These are phyloP conservation scores for Neurospora sp. DNA, from an alignment of 495 filamentous ascomycete species.

Conservation along the genomic window DNA sequence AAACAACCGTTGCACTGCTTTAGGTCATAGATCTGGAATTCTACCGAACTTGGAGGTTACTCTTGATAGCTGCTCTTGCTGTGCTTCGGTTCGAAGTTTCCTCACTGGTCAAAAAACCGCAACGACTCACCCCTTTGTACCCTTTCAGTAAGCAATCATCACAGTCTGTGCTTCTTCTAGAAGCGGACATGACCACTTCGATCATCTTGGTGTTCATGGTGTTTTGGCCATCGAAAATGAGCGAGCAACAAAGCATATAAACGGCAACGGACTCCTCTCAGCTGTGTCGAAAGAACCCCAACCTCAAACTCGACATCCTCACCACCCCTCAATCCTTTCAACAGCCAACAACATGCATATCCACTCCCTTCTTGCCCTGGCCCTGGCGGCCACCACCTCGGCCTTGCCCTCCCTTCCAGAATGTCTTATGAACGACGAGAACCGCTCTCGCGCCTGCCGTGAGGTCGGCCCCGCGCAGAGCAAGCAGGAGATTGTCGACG, in stretches of 20 bases:
- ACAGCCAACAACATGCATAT: constrained; percentile 13
- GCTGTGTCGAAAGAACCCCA: not conserved
- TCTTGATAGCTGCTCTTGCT: not conserved
- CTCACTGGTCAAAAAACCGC: not conserved
- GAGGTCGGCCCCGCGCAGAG: not conserved
- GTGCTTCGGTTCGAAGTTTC: not conserved
- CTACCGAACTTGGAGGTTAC: not conserved
- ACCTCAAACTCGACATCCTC: not conserved
- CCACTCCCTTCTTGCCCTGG: constrained; percentile 7
- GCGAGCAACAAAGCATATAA: not conserved
- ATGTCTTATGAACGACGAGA: not conserved
- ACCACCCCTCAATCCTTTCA: not conserved
- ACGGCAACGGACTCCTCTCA: not conserved
- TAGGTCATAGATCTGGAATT: not conserved
- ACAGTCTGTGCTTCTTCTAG: not conserved
- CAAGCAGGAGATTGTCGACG: not conserved
- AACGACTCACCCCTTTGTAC: not conserved
- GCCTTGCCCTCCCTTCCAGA: constrained; percentile 7
- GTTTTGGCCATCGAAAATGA: not conserved
- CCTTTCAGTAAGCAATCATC: not conserved
- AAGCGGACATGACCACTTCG: not conserved
- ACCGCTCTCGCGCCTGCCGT: not conserved
- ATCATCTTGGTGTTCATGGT: not conserved
- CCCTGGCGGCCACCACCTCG: constrained; percentile 11
- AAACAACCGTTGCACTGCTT: not conserved